These are phyloP conservation scores for Backusella westeae DNA, from an alignment of 192 early-diverging fungal genomes.

Conservation along the genomic window DNA sequence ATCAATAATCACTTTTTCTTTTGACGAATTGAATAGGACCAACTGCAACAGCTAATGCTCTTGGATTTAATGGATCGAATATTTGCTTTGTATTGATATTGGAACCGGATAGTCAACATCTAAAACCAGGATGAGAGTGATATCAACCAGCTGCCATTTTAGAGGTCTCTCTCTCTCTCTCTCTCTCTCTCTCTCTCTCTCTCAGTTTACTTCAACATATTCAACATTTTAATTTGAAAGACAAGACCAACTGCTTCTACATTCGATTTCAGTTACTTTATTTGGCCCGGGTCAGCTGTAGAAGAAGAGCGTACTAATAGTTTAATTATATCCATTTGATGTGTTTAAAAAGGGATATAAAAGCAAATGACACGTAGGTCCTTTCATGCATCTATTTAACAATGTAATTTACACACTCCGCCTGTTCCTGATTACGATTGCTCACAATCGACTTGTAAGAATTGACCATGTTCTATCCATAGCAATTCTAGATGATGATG, in stretches of 20 bases:
- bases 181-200: constrained; percentile 44
- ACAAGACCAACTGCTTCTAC: constrained; percentile 97
- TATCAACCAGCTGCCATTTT: constrained; percentile 99
- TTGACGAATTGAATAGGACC: constrained; percentile 99
- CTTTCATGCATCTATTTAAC: not conserved
- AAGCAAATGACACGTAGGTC: not conserved
- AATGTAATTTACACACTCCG: not conserved
- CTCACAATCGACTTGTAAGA: too few species aligned
- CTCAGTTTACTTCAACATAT: constrained; percentile 99
- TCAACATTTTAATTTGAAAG: constrained; percentile 99
- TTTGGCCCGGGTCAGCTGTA: constrained; percentile 35
- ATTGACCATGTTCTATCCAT: too few species aligned
- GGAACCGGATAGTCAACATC: constrained; percentile 98
- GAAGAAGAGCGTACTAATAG: constrained; percentile 24
- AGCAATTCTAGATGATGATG: too few species aligned
- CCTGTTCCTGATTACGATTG: not conserved
- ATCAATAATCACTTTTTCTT: constrained; percentile 99
- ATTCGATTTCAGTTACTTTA: not conserved
- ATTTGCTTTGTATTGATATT: constrained; percentile 98
- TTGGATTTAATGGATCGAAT: constrained; percentile 90
- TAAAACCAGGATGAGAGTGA: constrained; percentile 99
- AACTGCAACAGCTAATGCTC: constrained; percentile 96
- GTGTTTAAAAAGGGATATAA: not conserved
- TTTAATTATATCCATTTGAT: constrained; percentile 56
- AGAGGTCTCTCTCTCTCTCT: constrained; percentile 11